These are phyloP conservation scores for Candida parachauliodes DNA, from an alignment of 805 yeast genomes.

Conservation along the genomic window DNA sequence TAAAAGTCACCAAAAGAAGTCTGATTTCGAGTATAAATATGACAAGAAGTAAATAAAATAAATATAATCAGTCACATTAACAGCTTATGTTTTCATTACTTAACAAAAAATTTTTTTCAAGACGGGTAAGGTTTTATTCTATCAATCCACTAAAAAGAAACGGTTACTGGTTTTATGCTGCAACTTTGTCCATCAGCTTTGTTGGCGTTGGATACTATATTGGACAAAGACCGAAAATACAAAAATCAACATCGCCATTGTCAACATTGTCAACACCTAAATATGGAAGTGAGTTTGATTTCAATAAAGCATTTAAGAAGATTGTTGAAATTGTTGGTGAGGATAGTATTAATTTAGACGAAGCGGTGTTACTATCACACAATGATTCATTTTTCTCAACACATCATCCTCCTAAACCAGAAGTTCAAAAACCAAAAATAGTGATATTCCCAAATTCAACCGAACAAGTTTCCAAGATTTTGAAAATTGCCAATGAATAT, in stretches of 20 bases:
- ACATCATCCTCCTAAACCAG: conserved; percentile 60
- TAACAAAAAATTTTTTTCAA: too few relatives aligned
- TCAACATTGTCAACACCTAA: conserved; percentile 42
- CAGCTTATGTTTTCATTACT: too few relatives aligned
- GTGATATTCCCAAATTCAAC: conserved; percentile 64
- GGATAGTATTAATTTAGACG: conserved; percentile 44
- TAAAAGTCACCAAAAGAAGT: too few relatives aligned
- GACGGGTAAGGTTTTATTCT: too few relatives aligned
- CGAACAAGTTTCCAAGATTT: conserved; percentile 59
- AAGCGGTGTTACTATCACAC: conserved; percentile 49
- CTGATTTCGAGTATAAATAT: too few relatives aligned
- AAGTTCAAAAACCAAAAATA: conserved; percentile 30
- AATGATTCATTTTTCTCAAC: conserved; percentile 67
- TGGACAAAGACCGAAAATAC: background rate
- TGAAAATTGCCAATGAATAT: conserved; percentile 61
- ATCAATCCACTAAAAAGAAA: too few relatives aligned
- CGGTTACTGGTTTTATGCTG: too few relatives aligned
- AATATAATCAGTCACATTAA: too few relatives aligned
- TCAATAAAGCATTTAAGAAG: conserved; percentile 13
- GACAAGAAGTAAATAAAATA: too few relatives aligned
- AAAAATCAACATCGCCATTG: conserved; percentile 39
- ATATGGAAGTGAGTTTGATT: conserved; percentile 51
- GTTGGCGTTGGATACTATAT: background rate
- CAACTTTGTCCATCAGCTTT: background rate
- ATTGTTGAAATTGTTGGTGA: conserved; percentile 44